Conservation (phyloP, 495 filamentous ascomycete genomes). For the Aspergillus asperescens region DNA sequence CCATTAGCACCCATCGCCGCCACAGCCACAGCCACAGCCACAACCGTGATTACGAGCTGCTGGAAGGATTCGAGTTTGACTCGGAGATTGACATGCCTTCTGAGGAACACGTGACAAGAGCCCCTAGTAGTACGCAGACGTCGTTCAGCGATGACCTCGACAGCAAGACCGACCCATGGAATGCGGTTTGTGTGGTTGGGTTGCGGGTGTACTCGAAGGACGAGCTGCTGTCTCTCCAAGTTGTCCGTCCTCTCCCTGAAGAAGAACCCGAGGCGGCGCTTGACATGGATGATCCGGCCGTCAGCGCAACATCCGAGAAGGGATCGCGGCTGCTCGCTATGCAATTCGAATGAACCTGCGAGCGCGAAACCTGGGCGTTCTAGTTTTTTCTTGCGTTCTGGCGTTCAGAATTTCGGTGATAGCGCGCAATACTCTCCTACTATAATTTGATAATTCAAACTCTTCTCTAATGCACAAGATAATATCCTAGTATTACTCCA, state of each 20-base stretch:
- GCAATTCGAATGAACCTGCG: constrained; percentile 1
- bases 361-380: background rate
- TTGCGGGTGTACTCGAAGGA: constrained; percentile 67
- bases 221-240: constrained; percentile 47
- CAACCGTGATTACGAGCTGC: constrained; percentile 24
- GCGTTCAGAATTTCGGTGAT: background rate
- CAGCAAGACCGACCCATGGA: constrained; percentile 61
- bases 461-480: too few relatives aligned
- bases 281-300: constrained; percentile 52
- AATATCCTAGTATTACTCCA: background rate
- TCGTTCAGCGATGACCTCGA: constrained; percentile 13
- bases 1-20: constrained; percentile 8
- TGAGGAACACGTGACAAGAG: constrained; percentile 21
- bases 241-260: constrained; percentile 48
- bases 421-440: background rate
- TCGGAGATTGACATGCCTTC: constrained; percentile 44
- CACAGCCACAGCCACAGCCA: background rate
- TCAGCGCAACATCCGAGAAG: constrained; percentile 35
- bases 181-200: constrained; percentile 76
- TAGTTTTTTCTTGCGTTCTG: background rate
- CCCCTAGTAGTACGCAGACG: background rate
- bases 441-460: too few relatives aligned
- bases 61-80: constrained; percentile 47
- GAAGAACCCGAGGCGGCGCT: constrained; percentile 45
- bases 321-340: constrained; percentile 17